These are phyloP conservation scores for Galeopsis tetrahit DNA, from an alignment of 257 asterid species.

Conservation along the genomic window DNA sequence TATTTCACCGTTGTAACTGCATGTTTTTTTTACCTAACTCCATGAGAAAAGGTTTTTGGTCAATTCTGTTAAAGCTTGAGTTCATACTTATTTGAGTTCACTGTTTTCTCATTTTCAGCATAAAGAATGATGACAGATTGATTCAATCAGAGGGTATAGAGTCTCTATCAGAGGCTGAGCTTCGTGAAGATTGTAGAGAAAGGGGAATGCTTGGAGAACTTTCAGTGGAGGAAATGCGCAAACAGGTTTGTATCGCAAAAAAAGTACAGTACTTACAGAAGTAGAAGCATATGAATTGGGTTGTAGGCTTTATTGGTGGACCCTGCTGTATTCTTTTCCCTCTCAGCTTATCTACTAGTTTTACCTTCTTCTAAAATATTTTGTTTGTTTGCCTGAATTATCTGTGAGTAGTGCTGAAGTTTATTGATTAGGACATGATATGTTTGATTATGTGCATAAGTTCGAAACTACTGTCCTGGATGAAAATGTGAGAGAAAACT, in stretches of 20 bases:
- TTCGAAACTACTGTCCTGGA: slow-evolving; percentile 13
- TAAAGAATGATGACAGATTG: slow-evolving; percentile 78
- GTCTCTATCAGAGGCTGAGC: slow-evolving; percentile 92
- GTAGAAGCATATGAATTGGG: slow-evolving; percentile 7
- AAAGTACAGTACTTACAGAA: slow-evolving; percentile 14
- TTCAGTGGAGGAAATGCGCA: slow-evolving; percentile 94
- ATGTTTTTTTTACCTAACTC: slow-evolving; percentile 1
- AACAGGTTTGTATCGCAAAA: slow-evolving; percentile 60
- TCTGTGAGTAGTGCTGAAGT: slow-evolving; percentile 20
- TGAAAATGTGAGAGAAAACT: background rate
- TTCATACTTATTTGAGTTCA: slow-evolving; percentile 23
- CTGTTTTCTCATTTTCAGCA: slow-evolving; percentile 42
- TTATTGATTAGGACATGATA: slow-evolving; percentile 26
- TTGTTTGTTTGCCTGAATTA: background rate
- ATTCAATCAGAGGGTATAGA: slow-evolving; percentile 92
- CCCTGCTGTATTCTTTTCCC: background rate
- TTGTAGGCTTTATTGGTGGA: slow-evolving; percentile 17
- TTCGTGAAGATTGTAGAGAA: slow-evolving; percentile 91
- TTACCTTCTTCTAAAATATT: slow-evolving; percentile 17
- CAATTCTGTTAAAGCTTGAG: background rate
- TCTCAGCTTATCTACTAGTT: background rate
- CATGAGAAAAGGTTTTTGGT: background rate
- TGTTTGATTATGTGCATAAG: slow-evolving; percentile 22
- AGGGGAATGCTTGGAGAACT: slow-evolving; percentile 84
- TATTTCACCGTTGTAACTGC: background rate